phyloP scores from a whole-genome alignment of 768 basidiomycete species.

The Chalciporus chontae region DNA sequence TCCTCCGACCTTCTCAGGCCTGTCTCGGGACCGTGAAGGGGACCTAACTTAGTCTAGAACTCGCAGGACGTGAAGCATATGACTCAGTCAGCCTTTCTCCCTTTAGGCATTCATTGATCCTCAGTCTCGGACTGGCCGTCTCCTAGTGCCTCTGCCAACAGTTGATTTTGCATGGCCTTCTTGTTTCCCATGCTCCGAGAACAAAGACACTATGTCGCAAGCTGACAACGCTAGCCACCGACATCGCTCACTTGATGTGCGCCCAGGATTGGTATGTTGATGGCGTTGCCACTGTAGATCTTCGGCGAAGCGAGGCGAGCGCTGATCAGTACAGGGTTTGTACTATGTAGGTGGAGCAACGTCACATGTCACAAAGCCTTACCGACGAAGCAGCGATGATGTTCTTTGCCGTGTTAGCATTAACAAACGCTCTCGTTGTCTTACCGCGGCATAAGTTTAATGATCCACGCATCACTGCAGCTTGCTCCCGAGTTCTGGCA shows the following conservation, averaged over 20 bases:
- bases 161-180: neutral
- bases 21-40: neutral
- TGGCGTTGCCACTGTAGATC: neutral
- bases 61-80: neutral
- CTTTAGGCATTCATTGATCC: neutral
- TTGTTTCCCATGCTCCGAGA: neutral
- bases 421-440: too few relatives aligned
- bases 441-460: too few relatives aligned
- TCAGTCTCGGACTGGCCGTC: neutral
- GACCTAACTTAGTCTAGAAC: neutral
- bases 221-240: too few relatives aligned
- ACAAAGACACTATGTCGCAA: neutral
- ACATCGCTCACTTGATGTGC: neutral
- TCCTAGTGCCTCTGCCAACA: neutral
- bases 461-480: too few relatives aligned
- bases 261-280: neutral
- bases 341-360: neutral
- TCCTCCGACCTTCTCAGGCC: slow-evolving; percentile 1
- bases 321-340: neutral
- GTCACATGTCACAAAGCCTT: neutral
- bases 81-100: neutral
- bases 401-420: too few relatives aligned
- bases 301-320: neutral
- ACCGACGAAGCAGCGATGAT: too few relatives aligned
- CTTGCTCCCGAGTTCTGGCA: too few relatives aligned